Conservation (phyloP, 441 rosid genomes). For the Aleurites moluccanus region DNA sequence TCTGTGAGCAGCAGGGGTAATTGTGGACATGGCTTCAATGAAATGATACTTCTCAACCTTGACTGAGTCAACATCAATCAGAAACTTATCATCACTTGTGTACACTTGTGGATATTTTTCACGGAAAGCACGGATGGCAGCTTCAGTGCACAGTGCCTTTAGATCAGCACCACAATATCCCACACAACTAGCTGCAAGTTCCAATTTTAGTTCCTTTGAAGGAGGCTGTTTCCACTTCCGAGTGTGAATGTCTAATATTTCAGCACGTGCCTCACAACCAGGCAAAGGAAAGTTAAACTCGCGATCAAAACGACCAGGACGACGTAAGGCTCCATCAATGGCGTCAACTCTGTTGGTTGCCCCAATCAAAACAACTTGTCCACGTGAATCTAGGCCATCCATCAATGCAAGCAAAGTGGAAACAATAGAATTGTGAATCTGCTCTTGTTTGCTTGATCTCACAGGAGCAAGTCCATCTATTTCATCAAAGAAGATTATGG, state of each 20-base stretch:
- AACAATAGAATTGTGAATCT: constrained; percentile 98
- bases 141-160: constrained; percentile 97
- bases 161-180: constrained; percentile 99
- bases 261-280: constrained; percentile 97
- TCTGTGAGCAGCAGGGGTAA: constrained; percentile 98
- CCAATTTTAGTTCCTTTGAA: constrained; percentile 72
- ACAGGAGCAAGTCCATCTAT: constrained; percentile 99
- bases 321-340: constrained; percentile 98
- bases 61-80: constrained; percentile 94
- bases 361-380: constrained; percentile 99
- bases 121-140: constrained; percentile 98
- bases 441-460: constrained; percentile 99
- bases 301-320: constrained; percentile 99
- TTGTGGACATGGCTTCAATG: constrained; percentile 92
- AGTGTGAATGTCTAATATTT: constrained; percentile 95
- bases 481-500: constrained; percentile 98
- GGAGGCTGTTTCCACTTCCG: constrained; percentile 99
- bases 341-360: constrained; percentile 99
- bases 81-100: constrained; percentile 94
- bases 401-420: constrained; percentile 98
- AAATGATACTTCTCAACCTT: constrained; percentile 89
- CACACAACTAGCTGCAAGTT: constrained; percentile 97
- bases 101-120: constrained; percentile 99
- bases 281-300: constrained; percentile 99
- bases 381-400: constrained; percentile 99